Evolutionary conservation across 108 stramenopile species (phyloP), one percentile per base, ranked within the genome.

Genomic region (Cyclotella distinguenda): DNA sequence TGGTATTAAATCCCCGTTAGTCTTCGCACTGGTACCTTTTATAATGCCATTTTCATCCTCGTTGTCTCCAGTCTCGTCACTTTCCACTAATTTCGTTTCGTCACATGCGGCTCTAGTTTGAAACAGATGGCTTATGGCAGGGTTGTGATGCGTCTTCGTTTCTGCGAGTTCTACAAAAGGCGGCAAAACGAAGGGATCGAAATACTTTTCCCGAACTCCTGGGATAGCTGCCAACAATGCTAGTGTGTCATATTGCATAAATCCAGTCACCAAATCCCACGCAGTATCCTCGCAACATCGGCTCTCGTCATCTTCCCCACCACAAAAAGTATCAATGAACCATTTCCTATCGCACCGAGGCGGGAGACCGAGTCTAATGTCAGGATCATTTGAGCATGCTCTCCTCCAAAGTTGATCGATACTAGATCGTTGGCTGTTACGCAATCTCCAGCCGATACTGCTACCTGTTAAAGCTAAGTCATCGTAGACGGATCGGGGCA

Each of bases 301-400:
- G 16, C 23, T 58, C 21, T 52, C 60, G 22, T 73, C 78, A 31
- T 68, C 72, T 38, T 70, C 60, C 0, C 72, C 73, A 30, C 68
- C 73, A 45, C 78, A 79, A 34, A 79, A 79, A 32, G 73, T 79
- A 19, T 60, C 55, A 18, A 68, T 75, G 68, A 79, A 79, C 78
- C 78, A 79, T 32, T 55, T 63, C 18, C 72, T 49, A 47, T 79
- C 73, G 54, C 78, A 79, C 19, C 78, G 28, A 6, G 45, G 35
- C 25, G 78, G 78, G 43, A 79, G 47, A 18, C 78, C 78, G 9
- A 49, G 32, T 32, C 78, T 43, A 19, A 56, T 19, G n/a, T 33
- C 42, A 11, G 67, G 65, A 59, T 72, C 78, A 18, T 34, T 10
- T 13, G 78, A 74, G 30, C 72, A 72, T 28, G 78, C 72, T 18